Conservation (phyloP, 257 asterid genomes). For the Verbena officinalis region DNA sequence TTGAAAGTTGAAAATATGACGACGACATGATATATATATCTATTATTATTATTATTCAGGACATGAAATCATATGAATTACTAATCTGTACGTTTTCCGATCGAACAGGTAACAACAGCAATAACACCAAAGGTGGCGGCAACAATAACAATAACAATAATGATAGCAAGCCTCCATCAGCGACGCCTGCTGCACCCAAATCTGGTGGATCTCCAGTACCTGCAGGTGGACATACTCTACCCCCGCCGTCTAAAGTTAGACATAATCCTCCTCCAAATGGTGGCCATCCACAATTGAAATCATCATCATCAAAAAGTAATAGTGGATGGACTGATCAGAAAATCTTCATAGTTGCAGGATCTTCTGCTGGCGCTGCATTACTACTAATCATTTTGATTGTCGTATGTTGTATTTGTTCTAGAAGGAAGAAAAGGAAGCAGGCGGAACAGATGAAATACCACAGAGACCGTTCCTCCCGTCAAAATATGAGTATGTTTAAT, state of each 20-base stretch:
- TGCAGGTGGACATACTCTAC: constrained; percentile 19
- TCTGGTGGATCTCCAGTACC: too few species aligned
- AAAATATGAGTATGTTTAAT: constrained; percentile 44
- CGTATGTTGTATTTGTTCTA: constrained; percentile 41
- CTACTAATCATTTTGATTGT: constrained; percentile 49
- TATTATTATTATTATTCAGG: too few species aligned
- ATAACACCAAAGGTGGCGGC: neutral
- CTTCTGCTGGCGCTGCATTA: constrained; percentile 59
- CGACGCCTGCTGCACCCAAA: constrained; percentile 33
- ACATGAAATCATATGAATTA: too few species aligned
- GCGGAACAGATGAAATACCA: constrained; percentile 59
- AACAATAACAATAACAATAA: neutral
- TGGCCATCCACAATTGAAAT: neutral
- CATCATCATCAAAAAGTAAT: too few species aligned
- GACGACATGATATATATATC: too few species aligned
- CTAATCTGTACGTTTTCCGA: too few species aligned
- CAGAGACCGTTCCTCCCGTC: constrained; percentile 44
- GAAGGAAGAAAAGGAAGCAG: constrained; percentile 55
- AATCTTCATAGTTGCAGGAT: constrained; percentile 51
- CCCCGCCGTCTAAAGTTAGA: constrained; percentile 19
- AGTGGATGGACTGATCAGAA: constrained; percentile 22
- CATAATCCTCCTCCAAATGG: neutral
- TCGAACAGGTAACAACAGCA: too few species aligned
- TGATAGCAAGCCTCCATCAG: constrained; percentile 17
- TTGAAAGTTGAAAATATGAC: too few species aligned